A percentile compares a stretch with the other conserved stretches of the same genome.
These are phyloP conservation scores for Posidonia oceanica DNA, from an alignment of 116 monocot genomes.

Conservation along the genomic window DNA sequence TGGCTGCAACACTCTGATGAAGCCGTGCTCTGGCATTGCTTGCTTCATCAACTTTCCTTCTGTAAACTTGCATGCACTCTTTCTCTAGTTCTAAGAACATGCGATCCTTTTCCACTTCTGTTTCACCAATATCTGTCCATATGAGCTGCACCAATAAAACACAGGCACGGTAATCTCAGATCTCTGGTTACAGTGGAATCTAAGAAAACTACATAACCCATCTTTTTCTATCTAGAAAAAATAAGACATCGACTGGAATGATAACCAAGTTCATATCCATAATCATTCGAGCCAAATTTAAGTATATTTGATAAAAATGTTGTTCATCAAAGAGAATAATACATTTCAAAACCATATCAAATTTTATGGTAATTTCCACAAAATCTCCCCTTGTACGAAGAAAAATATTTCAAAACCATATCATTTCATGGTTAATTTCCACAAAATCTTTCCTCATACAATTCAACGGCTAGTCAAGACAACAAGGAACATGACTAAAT, in stretches of 20 bases:
- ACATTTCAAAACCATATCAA: background rate
- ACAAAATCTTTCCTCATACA: too few species aligned
- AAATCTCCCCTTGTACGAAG: background rate
- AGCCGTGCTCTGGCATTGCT: slow-evolving; percentile 35
- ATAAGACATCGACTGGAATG: too few species aligned
- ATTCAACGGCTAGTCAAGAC: too few species aligned
- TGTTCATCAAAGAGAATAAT: background rate
- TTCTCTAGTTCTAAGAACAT: slow-evolving; percentile 63
- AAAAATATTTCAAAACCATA: background rate
- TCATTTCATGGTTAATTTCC: too few species aligned
- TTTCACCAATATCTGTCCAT: slow-evolving; percentile 74
- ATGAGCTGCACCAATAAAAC: slow-evolving; percentile 31
- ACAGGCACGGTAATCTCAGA: background rate
- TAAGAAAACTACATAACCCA: too few species aligned
- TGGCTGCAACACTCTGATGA: slow-evolving; percentile 47
- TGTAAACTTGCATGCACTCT: slow-evolving; percentile 71
- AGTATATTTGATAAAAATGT: background rate
- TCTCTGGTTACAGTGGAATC: too few species aligned
- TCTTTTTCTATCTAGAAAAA: too few species aligned
- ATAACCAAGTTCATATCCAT: too few species aligned
- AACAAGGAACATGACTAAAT: too few species aligned
- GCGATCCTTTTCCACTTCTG: slow-evolving; percentile 47
- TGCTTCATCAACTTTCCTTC: slow-evolving; percentile 65
- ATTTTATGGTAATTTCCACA: background rate
- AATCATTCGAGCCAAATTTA: too few species aligned